These are phyloP conservation scores for Artomyces pyxidatus DNA, from an alignment of 768 basidiomycete genomes.

Conservation along the genomic window DNA sequence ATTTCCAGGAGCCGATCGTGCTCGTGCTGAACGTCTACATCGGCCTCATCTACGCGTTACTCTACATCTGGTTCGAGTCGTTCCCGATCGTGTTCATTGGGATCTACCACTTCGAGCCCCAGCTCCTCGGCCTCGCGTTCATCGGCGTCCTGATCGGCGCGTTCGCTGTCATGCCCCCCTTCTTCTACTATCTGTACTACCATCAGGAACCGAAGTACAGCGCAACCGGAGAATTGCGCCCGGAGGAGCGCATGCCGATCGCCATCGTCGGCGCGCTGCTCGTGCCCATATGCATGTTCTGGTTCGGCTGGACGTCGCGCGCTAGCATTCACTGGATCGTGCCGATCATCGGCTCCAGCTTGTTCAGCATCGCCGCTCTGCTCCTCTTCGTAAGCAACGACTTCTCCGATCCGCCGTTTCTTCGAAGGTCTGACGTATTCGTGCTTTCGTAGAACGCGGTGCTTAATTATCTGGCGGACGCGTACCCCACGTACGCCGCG, in stretches of 20 bases:
- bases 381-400: constrained; percentile 23
- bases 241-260: constrained; percentile 24
- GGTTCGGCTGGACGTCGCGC: constrained; percentile 24
- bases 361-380: constrained; percentile 24
- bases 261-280: constrained; percentile 24
- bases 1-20: constrained; percentile 25
- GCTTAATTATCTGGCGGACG: constrained; percentile 22
- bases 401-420: constrained; percentile 19
- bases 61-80: constrained; percentile 25
- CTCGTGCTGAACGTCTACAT: constrained; percentile 25
- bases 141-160: constrained; percentile 7
- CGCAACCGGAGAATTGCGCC: not conserved
- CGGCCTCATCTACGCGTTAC: constrained; percentile 24
- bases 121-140: constrained; percentile 23
- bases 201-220: not conserved
- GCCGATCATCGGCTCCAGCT: constrained; percentile 23
- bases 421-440: not conserved
- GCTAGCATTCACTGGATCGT: constrained; percentile 26
- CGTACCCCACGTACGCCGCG: constrained; percentile 23
- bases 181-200: not conserved
- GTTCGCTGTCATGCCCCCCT: not conserved
- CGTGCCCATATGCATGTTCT: constrained; percentile 25
- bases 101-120: constrained; percentile 24
- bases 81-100: constrained; percentile 20
- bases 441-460: constrained; percentile 2